phyloP scores from a whole-genome alignment of 1,284 basidiomycete species.

The Phellopilus nigrolimitatus region DNA sequence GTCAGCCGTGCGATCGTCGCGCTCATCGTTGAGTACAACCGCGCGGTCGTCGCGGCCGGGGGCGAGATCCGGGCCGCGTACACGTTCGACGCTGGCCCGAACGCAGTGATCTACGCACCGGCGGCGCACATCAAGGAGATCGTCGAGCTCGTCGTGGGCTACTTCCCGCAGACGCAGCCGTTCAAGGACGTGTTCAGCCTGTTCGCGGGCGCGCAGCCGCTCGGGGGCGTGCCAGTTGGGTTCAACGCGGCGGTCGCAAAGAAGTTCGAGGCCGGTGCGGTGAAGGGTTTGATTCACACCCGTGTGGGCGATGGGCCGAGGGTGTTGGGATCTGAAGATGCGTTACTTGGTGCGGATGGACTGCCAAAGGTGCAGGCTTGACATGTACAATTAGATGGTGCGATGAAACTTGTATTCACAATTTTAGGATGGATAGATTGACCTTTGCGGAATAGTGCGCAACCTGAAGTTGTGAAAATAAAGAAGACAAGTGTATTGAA shows the following conservation, averaged over 20 bases:
- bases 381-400: too few relatives aligned
- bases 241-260: conserved; percentile 80
- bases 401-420: too few relatives aligned
- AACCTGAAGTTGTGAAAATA: too few relatives aligned
- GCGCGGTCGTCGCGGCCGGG: conserved; percentile 61
- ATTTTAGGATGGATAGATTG: too few relatives aligned
- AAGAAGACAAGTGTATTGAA: too few relatives aligned
- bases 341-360: conserved; percentile 53
- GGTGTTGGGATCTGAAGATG: conserved; percentile 48
- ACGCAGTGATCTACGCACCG: conserved; percentile 94
- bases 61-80: conserved; percentile 84
- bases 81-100: conserved; percentile 98
- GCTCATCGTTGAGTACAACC: conserved; percentile 90
- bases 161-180: conserved; percentile 75
- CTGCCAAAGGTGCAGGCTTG: conserved; percentile 43
- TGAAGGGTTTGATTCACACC: conserved; percentile 89
- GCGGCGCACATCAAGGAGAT: conserved; percentile 77
- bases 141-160: conserved; percentile 67
- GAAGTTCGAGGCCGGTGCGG: conserved; percentile 67
- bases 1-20: conserved; percentile 83
- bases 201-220: conserved; percentile 37
- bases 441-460: too few relatives aligned
- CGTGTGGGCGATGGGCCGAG: conserved; percentile 88
- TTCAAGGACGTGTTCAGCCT: conserved; percentile 77
- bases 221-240: conserved; percentile 52